Conservation (phyloP, 306 rosid species). For the Fragaria ananassa region DNA sequence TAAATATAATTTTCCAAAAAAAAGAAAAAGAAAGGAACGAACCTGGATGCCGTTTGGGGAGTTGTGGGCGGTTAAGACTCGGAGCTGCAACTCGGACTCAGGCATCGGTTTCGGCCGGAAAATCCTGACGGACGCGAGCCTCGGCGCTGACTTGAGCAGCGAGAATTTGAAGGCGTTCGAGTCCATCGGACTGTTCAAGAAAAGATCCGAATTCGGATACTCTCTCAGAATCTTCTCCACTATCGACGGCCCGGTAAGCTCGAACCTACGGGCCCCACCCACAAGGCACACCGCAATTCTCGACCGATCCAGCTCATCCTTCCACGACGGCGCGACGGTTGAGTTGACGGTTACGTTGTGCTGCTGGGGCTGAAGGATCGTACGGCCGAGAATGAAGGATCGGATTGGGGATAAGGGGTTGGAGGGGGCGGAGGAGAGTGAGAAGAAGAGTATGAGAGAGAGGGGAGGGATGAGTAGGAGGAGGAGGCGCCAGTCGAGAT, state of each 20-base stretch:
- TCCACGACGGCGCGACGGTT: slow-evolving; percentile 9
- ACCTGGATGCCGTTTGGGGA: slow-evolving; percentile 97
- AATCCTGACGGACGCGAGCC: slow-evolving; percentile 54
- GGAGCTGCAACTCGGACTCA: slow-evolving; percentile 55
- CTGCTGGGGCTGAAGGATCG: slow-evolving; percentile 15
- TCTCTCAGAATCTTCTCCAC: slow-evolving; percentile 44
- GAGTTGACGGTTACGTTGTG: not conserved
- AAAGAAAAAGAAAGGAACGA: not conserved
- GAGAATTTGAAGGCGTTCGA: slow-evolving; percentile 62
- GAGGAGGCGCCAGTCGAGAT: slow-evolving; percentile 50
- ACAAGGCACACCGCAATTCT: slow-evolving; percentile 88
- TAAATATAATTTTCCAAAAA: not conserved
- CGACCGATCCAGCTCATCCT: slow-evolving; percentile 50
- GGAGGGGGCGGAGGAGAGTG: slow-evolving; percentile 31
- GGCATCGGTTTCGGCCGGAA: slow-evolving; percentile 53
- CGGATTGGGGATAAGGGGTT: slow-evolving; percentile 33
- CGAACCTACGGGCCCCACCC: slow-evolving; percentile 94
- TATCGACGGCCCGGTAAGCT: slow-evolving; percentile 85
- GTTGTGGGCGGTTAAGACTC: slow-evolving; percentile 63
- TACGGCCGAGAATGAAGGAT: slow-evolving; percentile 29
- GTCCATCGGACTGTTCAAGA: slow-evolving; percentile 66
- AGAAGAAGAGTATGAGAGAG: slow-evolving; percentile 41
- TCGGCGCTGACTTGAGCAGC: slow-evolving; percentile 55
- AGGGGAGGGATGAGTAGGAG: slow-evolving; percentile 45
- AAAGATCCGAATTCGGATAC: slow-evolving; percentile 87